phyloP scores from a whole-genome alignment of 768 basidiomycete species.

The Russula sp. region DNA sequence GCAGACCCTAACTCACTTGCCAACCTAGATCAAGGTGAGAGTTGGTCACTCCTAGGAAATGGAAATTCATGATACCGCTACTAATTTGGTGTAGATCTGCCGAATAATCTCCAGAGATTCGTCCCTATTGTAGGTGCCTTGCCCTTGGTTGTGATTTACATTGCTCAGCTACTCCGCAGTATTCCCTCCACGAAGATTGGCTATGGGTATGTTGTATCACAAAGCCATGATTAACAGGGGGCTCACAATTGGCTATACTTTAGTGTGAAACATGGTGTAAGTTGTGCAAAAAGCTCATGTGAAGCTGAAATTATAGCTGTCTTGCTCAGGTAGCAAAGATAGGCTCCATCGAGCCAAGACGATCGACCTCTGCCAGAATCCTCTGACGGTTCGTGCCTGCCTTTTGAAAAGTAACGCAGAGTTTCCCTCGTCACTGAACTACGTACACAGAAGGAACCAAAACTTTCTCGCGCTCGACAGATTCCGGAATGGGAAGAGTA shows the following conservation, averaged over 20 bases:
- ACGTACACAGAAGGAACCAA: slow-evolving; percentile 85
- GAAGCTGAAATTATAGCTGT: not conserved
- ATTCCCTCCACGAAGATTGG: slow-evolving; percentile 89
- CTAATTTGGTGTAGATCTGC: slow-evolving; percentile 57
- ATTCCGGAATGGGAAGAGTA: slow-evolving; percentile 98
- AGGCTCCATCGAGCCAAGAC: slow-evolving; percentile 73
- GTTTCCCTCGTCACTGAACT: not conserved
- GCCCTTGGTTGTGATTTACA: not conserved
- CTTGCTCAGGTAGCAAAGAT: slow-evolving; percentile 64
- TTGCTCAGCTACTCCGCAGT: slow-evolving; percentile 37
- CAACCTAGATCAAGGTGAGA: slow-evolving; percentile 84
- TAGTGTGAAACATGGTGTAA: slow-evolving; percentile 98
- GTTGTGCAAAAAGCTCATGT: slow-evolving; percentile 24
- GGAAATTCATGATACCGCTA: not conserved
- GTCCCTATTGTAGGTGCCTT: slow-evolving; percentile 78
- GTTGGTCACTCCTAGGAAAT: not conserved
- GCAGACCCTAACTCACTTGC: slow-evolving; percentile 91
- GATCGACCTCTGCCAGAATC: slow-evolving; percentile 96
- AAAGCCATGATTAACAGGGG: not conserved
- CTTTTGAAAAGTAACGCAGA: not conserved
- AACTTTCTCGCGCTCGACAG: slow-evolving; percentile 83
- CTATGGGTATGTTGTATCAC: slow-evolving; percentile 64
- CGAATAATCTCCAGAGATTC: slow-evolving; percentile 87
- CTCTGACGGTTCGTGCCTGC: slow-evolving; percentile 62
- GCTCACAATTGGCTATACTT: not conserved